These are phyloP conservation scores for Dentipellis sp. DNA, from an alignment of 768 basidiomycete species.

Conservation along the genomic window DNA sequence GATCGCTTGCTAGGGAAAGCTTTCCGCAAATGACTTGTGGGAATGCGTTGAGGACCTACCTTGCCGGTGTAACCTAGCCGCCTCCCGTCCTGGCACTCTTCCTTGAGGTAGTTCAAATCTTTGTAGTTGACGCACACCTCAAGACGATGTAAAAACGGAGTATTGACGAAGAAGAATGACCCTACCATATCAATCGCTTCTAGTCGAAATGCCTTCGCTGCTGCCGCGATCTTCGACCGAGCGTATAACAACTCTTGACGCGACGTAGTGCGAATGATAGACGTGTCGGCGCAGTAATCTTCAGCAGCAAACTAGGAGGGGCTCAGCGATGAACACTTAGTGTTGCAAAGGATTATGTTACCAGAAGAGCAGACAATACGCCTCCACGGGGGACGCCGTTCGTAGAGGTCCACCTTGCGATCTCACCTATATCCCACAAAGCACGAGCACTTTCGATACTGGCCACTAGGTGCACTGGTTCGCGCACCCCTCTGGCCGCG, in stretches of 20 bases:
- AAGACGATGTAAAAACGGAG: background rate
- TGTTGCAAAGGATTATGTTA: conserved; percentile 15
- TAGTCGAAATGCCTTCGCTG: conserved; percentile 76
- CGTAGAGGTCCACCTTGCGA: conserved; percentile 59
- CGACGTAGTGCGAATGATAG: conserved; percentile 66
- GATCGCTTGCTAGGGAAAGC: conserved; percentile 71
- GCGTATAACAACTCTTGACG: conserved; percentile 75
- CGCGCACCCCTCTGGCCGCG: conserved; percentile 19
- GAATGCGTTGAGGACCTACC: conserved; percentile 27
- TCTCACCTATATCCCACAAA: conserved; percentile 56
- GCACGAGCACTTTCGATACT: conserved; percentile 81
- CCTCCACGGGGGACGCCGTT: conserved; percentile 39
- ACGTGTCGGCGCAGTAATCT: conserved; percentile 90
- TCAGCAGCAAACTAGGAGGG: conserved; percentile 79
- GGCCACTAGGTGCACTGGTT: conserved; percentile 53
- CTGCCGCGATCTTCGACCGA: conserved; percentile 71
- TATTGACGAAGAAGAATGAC: background rate
- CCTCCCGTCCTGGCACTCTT: conserved; percentile 75
- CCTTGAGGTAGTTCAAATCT: conserved; percentile 50
- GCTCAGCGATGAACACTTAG: background rate
- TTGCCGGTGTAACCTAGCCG: conserved; percentile 89
- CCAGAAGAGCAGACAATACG: conserved; percentile 54
- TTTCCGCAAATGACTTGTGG: background rate
- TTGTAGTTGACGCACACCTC: conserved; percentile 88
- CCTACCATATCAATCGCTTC: conserved; percentile 86